Percentiles rank a stretch among this genome's conserved stretches.
These are phyloP conservation scores for Opeltia flavorubescens DNA, from an alignment of 495 filamentous ascomycete species.

Conservation along the genomic window DNA sequence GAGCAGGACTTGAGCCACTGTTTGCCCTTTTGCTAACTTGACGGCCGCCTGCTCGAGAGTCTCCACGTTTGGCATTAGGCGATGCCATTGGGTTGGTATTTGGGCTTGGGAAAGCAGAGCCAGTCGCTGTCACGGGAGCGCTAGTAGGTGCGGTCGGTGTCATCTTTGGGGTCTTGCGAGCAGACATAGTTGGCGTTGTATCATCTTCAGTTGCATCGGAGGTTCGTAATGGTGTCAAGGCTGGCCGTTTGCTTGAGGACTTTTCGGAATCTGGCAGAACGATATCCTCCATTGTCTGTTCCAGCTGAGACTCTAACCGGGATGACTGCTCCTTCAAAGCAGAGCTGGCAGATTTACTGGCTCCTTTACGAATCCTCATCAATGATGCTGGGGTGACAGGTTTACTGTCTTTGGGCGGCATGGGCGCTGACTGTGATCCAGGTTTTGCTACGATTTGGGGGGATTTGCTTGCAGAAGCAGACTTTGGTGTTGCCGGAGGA, in stretches of 20 bases:
- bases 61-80: conserved; percentile 16
- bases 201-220: conserved; percentile 9
- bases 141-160: conserved; percentile 17
- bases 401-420: conserved; percentile 18
- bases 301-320: conserved; percentile 23
- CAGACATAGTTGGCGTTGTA: conserved; percentile 12
- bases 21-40: conserved; percentile 59
- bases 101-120: conserved; percentile 39
- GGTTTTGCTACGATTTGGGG: conserved; percentile 35
- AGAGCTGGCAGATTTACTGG: conserved; percentile 21
- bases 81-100: conserved; percentile 25
- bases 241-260: conserved; percentile 21
- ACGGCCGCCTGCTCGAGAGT: conserved; percentile 14
- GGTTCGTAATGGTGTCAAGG: conserved; percentile 14
- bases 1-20: conserved; percentile 60
- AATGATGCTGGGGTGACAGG: conserved; percentile 77
- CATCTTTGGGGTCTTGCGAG: conserved; percentile 12
- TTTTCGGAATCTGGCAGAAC: conserved; percentile 51
- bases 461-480: conserved; percentile 34
- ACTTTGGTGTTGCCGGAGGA: conserved; percentile 46
- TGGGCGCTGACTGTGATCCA: conserved; percentile 10
- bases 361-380: conserved; percentile 49
- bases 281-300: conserved; percentile 54
- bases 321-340: conserved; percentile 18
- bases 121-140: conserved; percentile 23